Evolutionary conservation across 441 rosid species (phyloP).

Genomic region (Capsella rubella): DNA sequence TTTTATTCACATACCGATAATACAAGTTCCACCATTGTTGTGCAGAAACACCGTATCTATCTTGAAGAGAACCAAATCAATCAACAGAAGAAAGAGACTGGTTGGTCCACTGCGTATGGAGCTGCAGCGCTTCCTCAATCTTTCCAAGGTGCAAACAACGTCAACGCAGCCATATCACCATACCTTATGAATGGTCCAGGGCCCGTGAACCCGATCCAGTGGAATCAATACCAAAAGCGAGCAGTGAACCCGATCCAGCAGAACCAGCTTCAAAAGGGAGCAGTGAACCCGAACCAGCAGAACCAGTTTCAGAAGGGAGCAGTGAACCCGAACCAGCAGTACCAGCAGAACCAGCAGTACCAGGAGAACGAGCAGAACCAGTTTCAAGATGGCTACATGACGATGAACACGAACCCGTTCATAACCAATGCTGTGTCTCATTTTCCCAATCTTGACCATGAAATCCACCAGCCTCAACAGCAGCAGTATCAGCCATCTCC

Average conservation of each 20-base stretch:
- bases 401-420: conserved; percentile 11
- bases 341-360: too few relatives aligned
- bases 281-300: neutral
- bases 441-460: neutral
- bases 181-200: neutral
- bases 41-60: conserved; percentile 27
- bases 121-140: neutral
- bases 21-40: neutral
- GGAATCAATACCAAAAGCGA: neutral
- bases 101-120: neutral
- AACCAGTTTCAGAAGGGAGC: neutral
- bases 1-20: conserved; percentile 4
- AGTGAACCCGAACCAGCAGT: too few relatives aligned
- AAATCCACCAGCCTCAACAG: neutral
- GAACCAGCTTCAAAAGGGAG: neutral
- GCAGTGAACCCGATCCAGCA: too few relatives aligned
- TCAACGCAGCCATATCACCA: neutral
- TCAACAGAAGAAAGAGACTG: neutral
- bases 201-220: neutral
- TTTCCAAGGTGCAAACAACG: neutral
- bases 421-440: neutral
- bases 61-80: neutral
- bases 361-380: neutral
- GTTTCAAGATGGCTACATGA: neutral
- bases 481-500: neutral